Base-by-base conservation (phyloP, 805 yeast species). In the Kregervanrija fluxuum region DNA sequence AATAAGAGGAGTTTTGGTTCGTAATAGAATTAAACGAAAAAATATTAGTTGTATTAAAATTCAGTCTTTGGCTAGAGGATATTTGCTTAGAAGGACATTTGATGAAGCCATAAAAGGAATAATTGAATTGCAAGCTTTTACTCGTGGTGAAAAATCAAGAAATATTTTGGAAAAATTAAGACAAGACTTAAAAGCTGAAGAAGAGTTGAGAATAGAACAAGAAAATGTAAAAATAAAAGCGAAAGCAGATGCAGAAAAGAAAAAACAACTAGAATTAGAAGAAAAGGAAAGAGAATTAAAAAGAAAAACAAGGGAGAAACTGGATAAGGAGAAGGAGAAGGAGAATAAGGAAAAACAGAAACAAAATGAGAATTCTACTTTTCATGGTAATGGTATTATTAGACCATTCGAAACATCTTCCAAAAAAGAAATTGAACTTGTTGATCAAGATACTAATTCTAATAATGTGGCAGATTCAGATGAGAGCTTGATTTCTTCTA, bases 141-240 rank as follows among this genome's bases (percentile, higher is more conserved):
- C 71, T 41, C 71, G 77, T 56, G 82, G 80, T 11, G 61, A 60
- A 43, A 64, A 68, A 46, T 66, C 77, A 1, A 79, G 93, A 63
- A 62, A 67, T 41, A 82, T 82, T 59, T 75, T 85, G 53, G 67
- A 69, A 51, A 66, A 71, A 46, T 69, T 87, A 63, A 84, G 78
- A 60, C 74, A 73, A 12, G 97, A 91, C 51, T 95, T 96, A 33
- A 86, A 86, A 60, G 85, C 96, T n/a, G 95, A 86, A 37, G 82
- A 83, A 60, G 93, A 84, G 59, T 75, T 85, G 68, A 79, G 86
- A 64, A 95, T 88, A 61, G 95, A 85, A 35, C 87, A 93, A 55
- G 90, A 87, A 67, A 79, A 82, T 61, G 74, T 90, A 57, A 97
- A 91, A 64, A 90, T 88, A 64, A 90, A 89, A 72, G 96, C 90